Conservation (phyloP, 345 rosid species). For the Populus pruinosa region DNA sequence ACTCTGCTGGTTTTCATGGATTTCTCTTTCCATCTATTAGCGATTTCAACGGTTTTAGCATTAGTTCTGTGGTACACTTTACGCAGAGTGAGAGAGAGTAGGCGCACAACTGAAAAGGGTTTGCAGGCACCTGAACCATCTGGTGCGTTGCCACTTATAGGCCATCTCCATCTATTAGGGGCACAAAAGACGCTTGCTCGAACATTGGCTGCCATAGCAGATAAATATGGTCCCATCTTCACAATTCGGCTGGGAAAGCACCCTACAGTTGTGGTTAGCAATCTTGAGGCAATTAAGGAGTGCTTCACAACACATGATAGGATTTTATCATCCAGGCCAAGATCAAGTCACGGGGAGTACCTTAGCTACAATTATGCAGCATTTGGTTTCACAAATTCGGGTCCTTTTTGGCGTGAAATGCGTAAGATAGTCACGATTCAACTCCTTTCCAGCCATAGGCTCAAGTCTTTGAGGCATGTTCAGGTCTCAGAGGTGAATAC, state of each 20-base stretch:
- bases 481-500: conserved; percentile 17
- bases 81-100: background rate
- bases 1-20: background rate
- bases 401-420: conserved; percentile 17
- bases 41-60: conserved; percentile 2
- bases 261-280: conserved; percentile 17
- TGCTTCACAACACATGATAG: conserved; percentile 22
- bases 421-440: conserved; percentile 8
- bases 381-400: conserved; percentile 14
- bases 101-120: background rate
- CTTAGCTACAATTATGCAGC: conserved; percentile 19
- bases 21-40: background rate
- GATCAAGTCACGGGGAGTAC: conserved; percentile 21
- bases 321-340: conserved; percentile 17
- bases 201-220: conserved; percentile 21
- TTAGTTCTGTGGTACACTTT: conserved; percentile 1
- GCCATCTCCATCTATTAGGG: conserved; percentile 22
- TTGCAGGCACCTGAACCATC: conserved; percentile 13
- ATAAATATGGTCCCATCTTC: conserved; percentile 27
- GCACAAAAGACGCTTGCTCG: conserved; percentile 22
- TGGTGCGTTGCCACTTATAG: conserved; percentile 18
- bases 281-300: conserved; percentile 11
- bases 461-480: conserved; percentile 19
- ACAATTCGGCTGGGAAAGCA: conserved; percentile 16
- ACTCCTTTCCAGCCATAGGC: conserved; percentile 20